phyloP scores from a whole-genome alignment of 306 rosid genomes.

The Pachyrhizus erosus region DNA sequence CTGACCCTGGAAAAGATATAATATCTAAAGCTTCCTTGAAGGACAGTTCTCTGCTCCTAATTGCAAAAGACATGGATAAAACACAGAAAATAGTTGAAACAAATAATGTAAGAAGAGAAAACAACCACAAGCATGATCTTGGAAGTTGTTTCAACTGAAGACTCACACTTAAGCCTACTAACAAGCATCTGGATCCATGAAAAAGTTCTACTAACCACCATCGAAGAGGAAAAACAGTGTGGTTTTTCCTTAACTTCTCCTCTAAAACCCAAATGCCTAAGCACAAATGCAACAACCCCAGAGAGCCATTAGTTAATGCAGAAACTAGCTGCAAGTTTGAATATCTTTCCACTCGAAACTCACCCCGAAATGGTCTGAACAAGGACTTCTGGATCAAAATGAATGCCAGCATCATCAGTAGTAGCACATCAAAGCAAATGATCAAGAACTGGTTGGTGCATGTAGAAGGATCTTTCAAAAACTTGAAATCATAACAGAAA shows the following conservation, averaged over 20 bases:
- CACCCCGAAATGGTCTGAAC: slow-evolving; percentile 37
- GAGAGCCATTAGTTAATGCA: slow-evolving; percentile 47
- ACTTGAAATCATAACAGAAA: slow-evolving; percentile 38
- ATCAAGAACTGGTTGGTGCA: slow-evolving; percentile 54
- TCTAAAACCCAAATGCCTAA: slow-evolving; percentile 59
- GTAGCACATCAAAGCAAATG: slow-evolving; percentile 49
- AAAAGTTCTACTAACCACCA: slow-evolving; percentile 49
- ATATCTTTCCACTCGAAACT: slow-evolving; percentile 3
- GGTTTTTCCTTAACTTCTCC: slow-evolving; percentile 49
- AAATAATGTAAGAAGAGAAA: slow-evolving; percentile 47
- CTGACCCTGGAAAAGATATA: slow-evolving; percentile 32
- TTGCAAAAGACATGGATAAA: slow-evolving; percentile 30
- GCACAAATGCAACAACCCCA: slow-evolving; percentile 54
- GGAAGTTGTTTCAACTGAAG: slow-evolving; percentile 48
- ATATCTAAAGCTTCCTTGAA: slow-evolving; percentile 38
- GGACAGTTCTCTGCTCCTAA: slow-evolving; percentile 35
- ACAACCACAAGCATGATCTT: slow-evolving; percentile 42
- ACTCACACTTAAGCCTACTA: slow-evolving; percentile 52
- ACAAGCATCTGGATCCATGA: slow-evolving; percentile 57
- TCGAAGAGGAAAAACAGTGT: slow-evolving; percentile 52
- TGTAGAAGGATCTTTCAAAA: slow-evolving; percentile 54
- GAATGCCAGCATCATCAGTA: slow-evolving; percentile 53
- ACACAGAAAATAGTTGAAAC: slow-evolving; percentile 36
- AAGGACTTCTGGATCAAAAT: slow-evolving; percentile 48
- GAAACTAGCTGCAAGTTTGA: slow-evolving; percentile 50